Base-by-base conservation (phyloP, 495 filamentous ascomycete species). In the Podospora australis region DNA sequence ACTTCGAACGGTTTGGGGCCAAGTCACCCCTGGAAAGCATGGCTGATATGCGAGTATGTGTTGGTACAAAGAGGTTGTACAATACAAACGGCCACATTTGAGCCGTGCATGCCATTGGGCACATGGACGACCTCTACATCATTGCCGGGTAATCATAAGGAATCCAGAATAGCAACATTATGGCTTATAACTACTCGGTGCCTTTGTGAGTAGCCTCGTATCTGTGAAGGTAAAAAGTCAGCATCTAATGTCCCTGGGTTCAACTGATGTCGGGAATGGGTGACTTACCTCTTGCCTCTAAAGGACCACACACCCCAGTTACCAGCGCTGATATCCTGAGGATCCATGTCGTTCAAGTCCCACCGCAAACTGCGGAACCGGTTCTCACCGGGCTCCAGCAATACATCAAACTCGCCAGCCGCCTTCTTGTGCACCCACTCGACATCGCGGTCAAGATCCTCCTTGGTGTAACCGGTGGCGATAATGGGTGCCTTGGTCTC, bases 271-370 rank as follows among this genome's bases (percentile, higher is more conserved):
- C 25, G 28, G 5, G 19, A 5, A 26, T n/a, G 23, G 46, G 49
- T 38, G 13, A 75, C 80, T 58, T 83, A 96, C 82, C 92, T 85
- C 80, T 98, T 98, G 53, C 92, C 92, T 64, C 92, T 79, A 70
- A 98, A 97, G 23, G 83, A 88, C 90, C 91, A 98, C 14, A 95
- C 67, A 4, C 92, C 92, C 89, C 88, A 98, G 64, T 98, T 98
- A 34, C 90, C 90, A 63, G 86, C 90, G 53, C 84, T 96, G 53
- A 97, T 74, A 69, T 98, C 94, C 55, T 90, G 84, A 4, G 92
- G 94, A 63, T 98, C 92, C 43, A 88, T 61, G 66, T 99, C 92
- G 63, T 96, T 96, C 56, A 97, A 61, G 75, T 99, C 92, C 94
- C 94, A 97, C 53, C 92, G 75, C 65, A 95, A 67, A 73, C 92